Conservation (phyloP, 257 asterid genomes). For the Scutellaria baicalensis region DNA sequence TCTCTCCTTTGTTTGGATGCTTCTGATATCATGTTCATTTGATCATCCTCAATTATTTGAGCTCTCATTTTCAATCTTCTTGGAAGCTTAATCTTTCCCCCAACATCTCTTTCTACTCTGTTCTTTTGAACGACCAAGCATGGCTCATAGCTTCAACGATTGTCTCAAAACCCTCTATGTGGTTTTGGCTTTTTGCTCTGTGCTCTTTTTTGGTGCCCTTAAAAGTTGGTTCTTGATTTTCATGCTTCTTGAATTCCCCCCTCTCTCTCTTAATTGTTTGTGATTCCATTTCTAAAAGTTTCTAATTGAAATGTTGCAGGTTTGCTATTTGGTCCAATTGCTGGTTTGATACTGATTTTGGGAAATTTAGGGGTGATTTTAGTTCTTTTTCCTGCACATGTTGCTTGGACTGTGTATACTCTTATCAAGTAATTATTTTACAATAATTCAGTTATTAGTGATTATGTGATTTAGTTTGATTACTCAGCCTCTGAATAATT, state of each 20-base stretch:
- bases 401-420: constrained; percentile 76
- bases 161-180: constrained; percentile 51
- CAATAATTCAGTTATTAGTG: neutral
- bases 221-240: constrained; percentile 49
- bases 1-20: neutral
- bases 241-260: neutral
- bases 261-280: too few relatives aligned
- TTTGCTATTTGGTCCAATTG: constrained; percentile 76
- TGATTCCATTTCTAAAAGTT: neutral
- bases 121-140: constrained; percentile 11
- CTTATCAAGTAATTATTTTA: constrained; percentile 53
- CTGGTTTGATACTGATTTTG: constrained; percentile 50
- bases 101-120: neutral
- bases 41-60: constrained; percentile 8
- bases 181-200: constrained; percentile 59
- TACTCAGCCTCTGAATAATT: neutral
- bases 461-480: neutral
- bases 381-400: constrained; percentile 88
- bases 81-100: neutral
- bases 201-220: constrained; percentile 62
- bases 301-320: constrained; percentile 39
- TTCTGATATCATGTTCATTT: neutral
- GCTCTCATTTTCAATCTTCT: neutral
- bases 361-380: constrained; percentile 83
- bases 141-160: constrained; percentile 36